A percentile compares a stretch with the other conserved stretches of the same genome.
These are phyloP conservation scores for Ophiostoma piceae DNA, from an alignment of 2,329 filamentous ascomycete genomes.

Conservation along the genomic window DNA sequence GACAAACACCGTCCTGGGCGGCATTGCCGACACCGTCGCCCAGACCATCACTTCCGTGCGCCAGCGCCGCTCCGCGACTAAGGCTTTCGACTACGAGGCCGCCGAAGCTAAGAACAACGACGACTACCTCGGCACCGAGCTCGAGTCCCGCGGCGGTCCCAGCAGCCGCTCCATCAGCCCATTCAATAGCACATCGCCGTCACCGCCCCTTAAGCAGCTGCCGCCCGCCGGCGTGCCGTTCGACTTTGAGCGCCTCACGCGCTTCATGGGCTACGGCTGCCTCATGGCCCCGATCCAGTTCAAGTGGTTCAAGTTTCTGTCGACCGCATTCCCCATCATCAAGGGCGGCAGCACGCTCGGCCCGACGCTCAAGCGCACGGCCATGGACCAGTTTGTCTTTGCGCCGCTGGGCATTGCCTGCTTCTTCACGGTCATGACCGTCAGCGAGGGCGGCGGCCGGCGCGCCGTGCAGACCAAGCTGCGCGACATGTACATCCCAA, in stretches of 20 bases:
- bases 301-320: slow-evolving; percentile 89
- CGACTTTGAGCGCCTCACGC: slow-evolving; percentile 87
- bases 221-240: slow-evolving; percentile 44
- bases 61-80: slow-evolving; percentile 55
- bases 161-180: slow-evolving; percentile 56
- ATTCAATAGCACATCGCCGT: slow-evolving; percentile 54
- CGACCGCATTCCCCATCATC: slow-evolving; percentile 74
- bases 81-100: slow-evolving; percentile 47
- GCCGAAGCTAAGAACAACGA: slow-evolving; percentile 52
- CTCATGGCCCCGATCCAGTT: slow-evolving; percentile 93
- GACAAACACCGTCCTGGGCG: slow-evolving; percentile 91
- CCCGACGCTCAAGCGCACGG: slow-evolving; percentile 83
- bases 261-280: slow-evolving; percentile 97
- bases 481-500: slow-evolving; percentile 86
- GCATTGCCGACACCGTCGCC: slow-evolving; percentile 92
- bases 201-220: slow-evolving; percentile 58
- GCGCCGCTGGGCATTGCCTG: slow-evolving; percentile 69
- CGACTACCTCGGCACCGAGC: slow-evolving; percentile 31
- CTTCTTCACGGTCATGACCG: slow-evolving; percentile 96
- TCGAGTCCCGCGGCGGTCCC: neutral
- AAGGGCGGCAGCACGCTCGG: slow-evolving; percentile 65
- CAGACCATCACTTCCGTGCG: slow-evolving; percentile 85
- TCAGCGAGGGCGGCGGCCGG: slow-evolving; percentile 85
- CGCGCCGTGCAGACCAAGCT: slow-evolving; percentile 78
- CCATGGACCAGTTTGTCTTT: slow-evolving; percentile 88